Conservation (phyloP, 164 flowering plant genomes). For the Aristolochia californica region DNA sequence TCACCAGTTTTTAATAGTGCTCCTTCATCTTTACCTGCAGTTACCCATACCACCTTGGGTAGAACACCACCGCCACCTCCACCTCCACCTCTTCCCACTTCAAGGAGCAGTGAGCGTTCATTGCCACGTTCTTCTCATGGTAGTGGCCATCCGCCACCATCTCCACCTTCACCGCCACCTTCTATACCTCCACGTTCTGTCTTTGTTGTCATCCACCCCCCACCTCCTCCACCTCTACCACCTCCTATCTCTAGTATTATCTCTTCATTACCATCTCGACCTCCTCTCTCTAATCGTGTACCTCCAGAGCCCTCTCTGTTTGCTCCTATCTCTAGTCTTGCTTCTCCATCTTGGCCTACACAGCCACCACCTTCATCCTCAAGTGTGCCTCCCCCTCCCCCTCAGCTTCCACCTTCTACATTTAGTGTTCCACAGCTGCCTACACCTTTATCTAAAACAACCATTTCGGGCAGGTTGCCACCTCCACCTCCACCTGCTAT, state of each 20-base stretch:
- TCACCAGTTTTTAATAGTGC: neutral
- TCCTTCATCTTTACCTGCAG: neutral
- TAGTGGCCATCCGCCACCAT: neutral
- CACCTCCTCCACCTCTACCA: constrained; percentile 4
- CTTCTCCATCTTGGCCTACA: too few species aligned
- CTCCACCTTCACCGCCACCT: constrained; percentile 5
- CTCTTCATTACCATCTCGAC: constrained; percentile 15
- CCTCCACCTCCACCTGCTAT: constrained; percentile 13
- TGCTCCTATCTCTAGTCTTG: too few species aligned
- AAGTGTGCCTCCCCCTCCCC: too few species aligned
- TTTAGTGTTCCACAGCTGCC: too few species aligned
- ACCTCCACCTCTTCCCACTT: neutral
- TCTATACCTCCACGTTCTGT: constrained; percentile 5
- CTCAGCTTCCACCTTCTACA: too few species aligned
- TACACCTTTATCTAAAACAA: constrained; percentile 10
- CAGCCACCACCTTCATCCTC: too few species aligned
- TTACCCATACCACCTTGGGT: neutral
- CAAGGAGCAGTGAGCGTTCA: neutral
- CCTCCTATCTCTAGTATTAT: neutral
- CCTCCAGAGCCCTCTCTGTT: too few species aligned
- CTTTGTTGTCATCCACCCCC: neutral
- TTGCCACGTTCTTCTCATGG: neutral
- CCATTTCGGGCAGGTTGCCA: constrained; percentile 1
- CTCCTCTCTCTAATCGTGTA: constrained; percentile 5
- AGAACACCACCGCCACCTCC: constrained; percentile 5